Base-by-base conservation (phyloP, 2,329 filamentous ascomycete species). In the Thermothelomyces thermophilus region DNA sequence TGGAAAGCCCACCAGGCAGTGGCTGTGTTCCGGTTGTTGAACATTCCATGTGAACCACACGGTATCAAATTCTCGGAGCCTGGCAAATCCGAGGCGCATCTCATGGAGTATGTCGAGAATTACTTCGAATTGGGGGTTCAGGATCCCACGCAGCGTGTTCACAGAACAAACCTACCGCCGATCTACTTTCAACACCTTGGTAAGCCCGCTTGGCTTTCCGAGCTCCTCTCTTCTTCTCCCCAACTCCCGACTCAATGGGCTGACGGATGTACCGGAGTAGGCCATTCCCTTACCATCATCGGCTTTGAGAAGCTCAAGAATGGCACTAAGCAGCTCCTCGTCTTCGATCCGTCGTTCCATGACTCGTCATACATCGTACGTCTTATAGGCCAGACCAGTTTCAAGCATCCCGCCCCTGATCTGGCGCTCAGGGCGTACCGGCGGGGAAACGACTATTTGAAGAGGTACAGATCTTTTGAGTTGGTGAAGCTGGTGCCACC, bases 251-350 rank as follows among this genome's bases (percentile, higher is more conserved):
- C 14, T 2, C 7, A 16, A 24, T 7, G 28, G n/a, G 14, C 39
- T 46, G 33, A 42, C 9, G 24, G 5, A 26, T 26, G 31, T 14
- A n/a, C 28, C n/a, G 1, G 35, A 7, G 1, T 22, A 76, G 88
- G 90, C 2, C 91, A 97, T 65, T 96, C 90, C 1, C 75, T 95
- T 72, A 95, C 89, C 0, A 89, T 97, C 45, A 74, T 97, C 48
- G 91, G 91, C 0, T 75, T 95, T 22, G 90, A 96, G 66, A 80
- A 78, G 56, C 78, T 76, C 24, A 72, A 68, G 30, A 75, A 84
- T 52, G 86, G 86, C 22, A 71, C 73, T 16, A 70, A 75, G 45
- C 86, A 87, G 58, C 71, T 97, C 16, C 72, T 97, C 0, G 86
- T 95, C 11, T 95, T 95, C 63, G 90, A 97, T 63, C 90, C 91